Conservation (phyloP, 2,329 filamentous ascomycete genomes). For the Epichloe gansuensis region DNA sequence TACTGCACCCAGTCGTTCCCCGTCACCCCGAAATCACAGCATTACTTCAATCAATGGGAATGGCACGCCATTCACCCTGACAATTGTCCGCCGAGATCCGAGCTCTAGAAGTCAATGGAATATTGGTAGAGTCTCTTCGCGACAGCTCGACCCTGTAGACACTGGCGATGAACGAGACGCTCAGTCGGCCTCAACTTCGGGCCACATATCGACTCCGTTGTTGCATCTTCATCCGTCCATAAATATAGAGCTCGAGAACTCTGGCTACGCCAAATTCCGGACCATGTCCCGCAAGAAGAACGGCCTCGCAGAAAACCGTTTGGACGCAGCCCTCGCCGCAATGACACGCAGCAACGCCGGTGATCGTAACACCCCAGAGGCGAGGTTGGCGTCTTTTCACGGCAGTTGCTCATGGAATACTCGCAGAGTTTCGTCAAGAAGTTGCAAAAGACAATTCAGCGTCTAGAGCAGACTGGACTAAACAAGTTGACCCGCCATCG, state of each 20-base stretch:
- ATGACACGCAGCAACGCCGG: conserved; percentile 4
- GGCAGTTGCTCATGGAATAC: conserved; percentile 48
- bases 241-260: conserved; percentile 39
- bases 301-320: conserved; percentile 15
- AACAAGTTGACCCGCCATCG: conserved; percentile 16
- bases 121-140: conserved; percentile 51
- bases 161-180: conserved; percentile 12
- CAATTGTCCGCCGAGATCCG: conserved; percentile 63
- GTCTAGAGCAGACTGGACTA: conserved; percentile 17
- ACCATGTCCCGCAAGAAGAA: conserved; percentile 30
- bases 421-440: conserved; percentile 36
- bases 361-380: not conserved
- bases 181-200: conserved; percentile 10
- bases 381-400: conserved; percentile 30
- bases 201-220: not conserved
- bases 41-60: conserved; percentile 17
- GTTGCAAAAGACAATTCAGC: conserved; percentile 33
- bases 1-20: conserved; percentile 16
- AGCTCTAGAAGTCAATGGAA: conserved; percentile 62
- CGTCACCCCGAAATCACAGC: conserved; percentile 25
- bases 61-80: conserved; percentile 38
- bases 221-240: conserved; percentile 27
- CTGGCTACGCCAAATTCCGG: conserved; percentile 46
- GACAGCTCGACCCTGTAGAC: conserved; percentile 29
- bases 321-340: conserved; percentile 9